Evolutionary conservation across 768 basidiomycete genomes (phyloP).

Genomic region (Lactarius sp.): DNA sequence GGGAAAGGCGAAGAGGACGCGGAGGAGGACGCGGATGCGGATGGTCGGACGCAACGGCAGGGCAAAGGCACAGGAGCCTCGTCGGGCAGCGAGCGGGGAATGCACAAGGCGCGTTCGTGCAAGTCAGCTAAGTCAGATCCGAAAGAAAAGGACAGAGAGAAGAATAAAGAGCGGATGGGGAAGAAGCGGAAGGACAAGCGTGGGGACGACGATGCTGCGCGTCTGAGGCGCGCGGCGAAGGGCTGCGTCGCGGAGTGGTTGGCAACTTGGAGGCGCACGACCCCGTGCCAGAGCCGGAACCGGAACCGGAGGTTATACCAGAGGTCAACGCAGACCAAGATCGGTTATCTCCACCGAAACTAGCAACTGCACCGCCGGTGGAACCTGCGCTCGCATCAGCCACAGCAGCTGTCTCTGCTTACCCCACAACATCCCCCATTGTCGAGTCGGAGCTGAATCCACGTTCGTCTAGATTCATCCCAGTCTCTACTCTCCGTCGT

Average conservation of each 20-base stretch:
- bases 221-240: conserved; percentile 47
- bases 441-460: conserved; percentile 43
- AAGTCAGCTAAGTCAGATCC: conserved; percentile 14
- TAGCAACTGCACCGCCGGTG: not conserved
- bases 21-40: conserved; percentile 9
- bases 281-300: not conserved
- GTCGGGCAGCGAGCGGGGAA: conserved; percentile 23
- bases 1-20: conserved; percentile 9
- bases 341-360: not conserved
- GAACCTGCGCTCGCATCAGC: not conserved
- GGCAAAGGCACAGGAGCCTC: conserved; percentile 17
- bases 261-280: conserved; percentile 53
- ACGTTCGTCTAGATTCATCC: conserved; percentile 72
- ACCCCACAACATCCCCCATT: not conserved
- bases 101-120: conserved; percentile 22
- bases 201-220: conserved; percentile 36
- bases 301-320: not conserved
- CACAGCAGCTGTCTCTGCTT: not conserved
- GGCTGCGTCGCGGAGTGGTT: conserved; percentile 78
- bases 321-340: not conserved
- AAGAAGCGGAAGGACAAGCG: conserved; percentile 21
- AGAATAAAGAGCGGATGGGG: conserved; percentile 30
- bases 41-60: conserved; percentile 23
- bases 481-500: conserved; percentile 50
- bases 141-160: conserved; percentile 28